Evolutionary conservation across 2,329 filamentous ascomycete species (phyloP), one percentile per base, ranked within the genome.

Genomic region (Fusarium sp.): DNA sequence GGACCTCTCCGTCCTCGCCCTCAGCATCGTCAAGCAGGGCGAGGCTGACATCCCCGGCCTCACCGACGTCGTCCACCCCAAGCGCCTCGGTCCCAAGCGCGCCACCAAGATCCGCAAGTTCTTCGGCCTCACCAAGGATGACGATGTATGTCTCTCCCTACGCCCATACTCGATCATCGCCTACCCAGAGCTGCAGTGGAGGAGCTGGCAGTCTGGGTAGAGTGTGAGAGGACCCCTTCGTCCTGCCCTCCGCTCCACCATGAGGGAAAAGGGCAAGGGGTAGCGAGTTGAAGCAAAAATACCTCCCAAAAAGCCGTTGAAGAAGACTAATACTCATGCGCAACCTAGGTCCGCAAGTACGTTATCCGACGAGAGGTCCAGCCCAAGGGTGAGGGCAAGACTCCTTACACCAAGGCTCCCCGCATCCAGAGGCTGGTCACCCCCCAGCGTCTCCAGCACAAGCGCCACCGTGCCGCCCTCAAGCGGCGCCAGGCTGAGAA

Each of bases 81-180:
- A 99, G 92, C 91, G 95, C 77, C 91, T 99, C 79, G 95, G 95
- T 76, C 95, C 95, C 86, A 99, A 99, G 93, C 92, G 95, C 79
- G 95, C 95, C 79, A 97, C 93, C 86, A 99, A 98, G 93, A 98
- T 99, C 85, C 92, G 94, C 83, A 91, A 89, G 81, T 99, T 99
- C 91, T 99, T 98, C 87, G 90, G 92, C 86, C 91, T 99, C 88
- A 94, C 90, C 91, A 98, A 98, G 93, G 93, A 98, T 90, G 95
- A 99, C 88, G 95, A 99, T 91, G 94, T 98, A 91, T 88, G 91
- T 93, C 76, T 75, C 80, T 77, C 76, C 78, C 78, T 82, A 77
- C 78, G 82, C 81, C 73, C 77, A 78, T 78, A 79, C 77, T 78
- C 77, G 75, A 82, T 89, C 87, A 86, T 91, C 86, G 85, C 90